phyloP scores from a whole-genome alignment of 2,329 filamentous ascomycete species.

The Drechslerella coelobrocha region DNA sequence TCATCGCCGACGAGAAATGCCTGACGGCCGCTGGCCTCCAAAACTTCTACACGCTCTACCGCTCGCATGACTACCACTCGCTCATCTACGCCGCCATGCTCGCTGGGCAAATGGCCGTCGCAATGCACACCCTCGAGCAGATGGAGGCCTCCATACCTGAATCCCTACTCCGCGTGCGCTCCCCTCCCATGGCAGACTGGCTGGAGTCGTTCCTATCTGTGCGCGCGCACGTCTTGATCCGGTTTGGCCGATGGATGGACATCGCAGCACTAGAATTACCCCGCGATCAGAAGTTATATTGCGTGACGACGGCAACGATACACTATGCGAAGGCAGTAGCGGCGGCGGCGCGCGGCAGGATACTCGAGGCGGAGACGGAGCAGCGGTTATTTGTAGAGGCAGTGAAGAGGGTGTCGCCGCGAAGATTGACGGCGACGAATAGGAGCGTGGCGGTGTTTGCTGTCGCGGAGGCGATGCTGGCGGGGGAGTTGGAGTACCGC shows the following conservation, averaged over 20 bases:
- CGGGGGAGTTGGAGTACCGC: slow-evolving; percentile 77
- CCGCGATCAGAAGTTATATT: slow-evolving; percentile 68
- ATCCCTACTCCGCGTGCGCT: slow-evolving; percentile 68
- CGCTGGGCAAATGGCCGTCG: slow-evolving; percentile 69
- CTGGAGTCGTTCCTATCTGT: slow-evolving; percentile 74
- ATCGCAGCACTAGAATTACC: slow-evolving; percentile 67
- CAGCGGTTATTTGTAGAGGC: slow-evolving; percentile 64
- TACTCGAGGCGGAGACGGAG: slow-evolving; percentile 65
- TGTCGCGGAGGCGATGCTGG: slow-evolving; percentile 67
- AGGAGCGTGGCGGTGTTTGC: slow-evolving; percentile 51
- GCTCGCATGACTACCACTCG: slow-evolving; percentile 77
- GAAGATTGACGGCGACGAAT: slow-evolving; percentile 71
- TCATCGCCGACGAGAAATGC: slow-evolving; percentile 72
- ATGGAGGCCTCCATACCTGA: slow-evolving; percentile 71
- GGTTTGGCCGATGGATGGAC: slow-evolving; percentile 76
- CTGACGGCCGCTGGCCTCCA: slow-evolving; percentile 66
- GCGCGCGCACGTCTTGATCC: slow-evolving; percentile 72
- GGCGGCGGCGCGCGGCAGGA: slow-evolving; percentile 65
- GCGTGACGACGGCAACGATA: slow-evolving; percentile 71
- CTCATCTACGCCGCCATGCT: slow-evolving; percentile 81
- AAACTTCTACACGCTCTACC: slow-evolving; percentile 80
- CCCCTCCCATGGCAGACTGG: slow-evolving; percentile 80
- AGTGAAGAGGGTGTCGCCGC: slow-evolving; percentile 61
- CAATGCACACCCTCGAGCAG: slow-evolving; percentile 66
- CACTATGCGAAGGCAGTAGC: slow-evolving; percentile 75